Evolutionary conservation across 2,329 filamentous ascomycete species (phyloP), one percentile per base, ranked within the genome.

Genomic region (Cytospora mali): DNA sequence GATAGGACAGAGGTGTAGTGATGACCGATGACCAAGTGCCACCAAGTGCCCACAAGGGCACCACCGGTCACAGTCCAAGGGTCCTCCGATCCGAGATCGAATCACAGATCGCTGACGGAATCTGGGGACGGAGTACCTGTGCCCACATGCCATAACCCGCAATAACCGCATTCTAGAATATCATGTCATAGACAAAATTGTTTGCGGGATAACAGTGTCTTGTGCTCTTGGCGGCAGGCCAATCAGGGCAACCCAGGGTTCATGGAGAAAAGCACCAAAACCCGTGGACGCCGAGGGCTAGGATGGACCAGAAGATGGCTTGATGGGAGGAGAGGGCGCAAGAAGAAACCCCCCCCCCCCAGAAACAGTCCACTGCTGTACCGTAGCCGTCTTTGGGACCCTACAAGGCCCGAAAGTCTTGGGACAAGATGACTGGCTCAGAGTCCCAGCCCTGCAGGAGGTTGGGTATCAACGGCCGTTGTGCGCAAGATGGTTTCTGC

Each of bases 391-490:
- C n/a, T n/a, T 46, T 21, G 49, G 50, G 50, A 11, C 50, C 16
- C 27, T 53, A 16, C 16, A 33, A 23, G 50, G 50, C 29, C 27
- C 28, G 23, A 55, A 39, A 39, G 53, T 29, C 29, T 18, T 29
- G 51, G 51, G n/a, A 55, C 39, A 28, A 23, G 31, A 65, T 61
- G 70, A 73, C 66, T 73, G 71, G 71, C 61, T 65, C 49, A 61
- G 42, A 62, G 50, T 64, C 67, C 62, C 69, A 64, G 69, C 68
- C 69, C 66, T 68, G 66, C 66, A 62, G 58, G 42, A 70, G 66
- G 67, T 70, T 69, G 69, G 69, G 72, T 72, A 74, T 68, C 69
- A 71, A 75, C 67, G 72, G 69, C 68, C 66, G 62, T 69, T 28
- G 52, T 42, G 61, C 39, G 29, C 66, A 66, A 65, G 71, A 64